Evolutionary conservation across 1,284 basidiomycete species (phyloP).

Genomic region (Melampsora abietis-canadensis): DNA sequence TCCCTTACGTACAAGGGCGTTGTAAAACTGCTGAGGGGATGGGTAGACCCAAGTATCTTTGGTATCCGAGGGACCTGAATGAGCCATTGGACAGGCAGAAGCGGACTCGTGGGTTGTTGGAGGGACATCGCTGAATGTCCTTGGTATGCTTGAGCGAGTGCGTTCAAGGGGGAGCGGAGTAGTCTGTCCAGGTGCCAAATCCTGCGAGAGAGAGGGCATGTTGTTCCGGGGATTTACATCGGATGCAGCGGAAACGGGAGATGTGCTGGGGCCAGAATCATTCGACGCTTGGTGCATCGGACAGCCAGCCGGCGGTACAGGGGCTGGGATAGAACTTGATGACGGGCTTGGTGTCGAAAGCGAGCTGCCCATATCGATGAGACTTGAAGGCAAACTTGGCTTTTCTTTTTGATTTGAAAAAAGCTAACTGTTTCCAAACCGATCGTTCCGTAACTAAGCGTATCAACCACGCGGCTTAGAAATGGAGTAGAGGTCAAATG

Average conservation of each 20-base stretch:
- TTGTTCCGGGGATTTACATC: conserved; percentile 25
- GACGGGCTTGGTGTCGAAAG: conserved; percentile 10
- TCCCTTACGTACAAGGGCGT: conserved; percentile 91
- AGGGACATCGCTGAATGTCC: background rate
- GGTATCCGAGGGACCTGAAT: conserved; percentile 44
- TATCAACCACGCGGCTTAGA: no score
- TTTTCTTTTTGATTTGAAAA: no score
- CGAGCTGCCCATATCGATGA: conserved; percentile 15
- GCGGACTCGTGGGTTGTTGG: background rate
- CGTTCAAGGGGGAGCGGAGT: conserved; percentile 24
- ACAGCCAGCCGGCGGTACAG: conserved; percentile 7
- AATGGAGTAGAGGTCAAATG: no score
- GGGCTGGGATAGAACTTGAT: background rate
- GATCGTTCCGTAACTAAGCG: no score
- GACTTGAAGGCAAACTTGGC: background rate
- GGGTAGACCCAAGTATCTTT: conserved; percentile 84
- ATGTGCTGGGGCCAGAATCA: background rate
- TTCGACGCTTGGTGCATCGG: conserved; percentile 14
- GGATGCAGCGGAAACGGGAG: background rate
- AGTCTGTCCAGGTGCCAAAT: conserved; percentile 10
- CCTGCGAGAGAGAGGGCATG: conserved; percentile 27
- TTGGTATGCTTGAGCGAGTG: conserved; percentile 22
- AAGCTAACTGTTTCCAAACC: no score
- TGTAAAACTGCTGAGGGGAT: conserved; percentile 97
- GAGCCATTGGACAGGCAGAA: conserved; percentile 21